Percentiles rank a stretch among this genome's conserved stretches.
phyloP scores from a whole-genome alignment of 2,329 filamentous ascomycete species.

The Aureobasidium sp. region DNA sequence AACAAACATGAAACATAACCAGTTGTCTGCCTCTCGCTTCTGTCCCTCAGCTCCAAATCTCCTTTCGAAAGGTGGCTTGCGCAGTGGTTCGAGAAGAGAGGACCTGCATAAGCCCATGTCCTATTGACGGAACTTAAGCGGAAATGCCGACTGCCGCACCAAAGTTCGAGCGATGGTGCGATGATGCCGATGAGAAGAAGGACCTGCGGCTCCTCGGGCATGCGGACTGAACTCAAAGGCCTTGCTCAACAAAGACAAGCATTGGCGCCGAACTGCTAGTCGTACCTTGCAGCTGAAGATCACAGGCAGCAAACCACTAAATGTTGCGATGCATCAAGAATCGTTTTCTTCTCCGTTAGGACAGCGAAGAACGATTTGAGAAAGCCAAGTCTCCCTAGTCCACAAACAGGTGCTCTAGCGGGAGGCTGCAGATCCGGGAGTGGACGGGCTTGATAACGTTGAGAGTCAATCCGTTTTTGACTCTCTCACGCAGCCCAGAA shows the following conservation, averaged over 20 bases:
- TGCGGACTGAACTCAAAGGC: background rate
- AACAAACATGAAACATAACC: background rate
- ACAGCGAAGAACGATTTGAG: constrained; percentile 1
- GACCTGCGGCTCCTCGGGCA: background rate
- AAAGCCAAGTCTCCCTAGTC: constrained; percentile 4
- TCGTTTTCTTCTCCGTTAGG: background rate
- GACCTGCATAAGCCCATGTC: constrained; percentile 11
- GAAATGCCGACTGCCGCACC: constrained; percentile 8
- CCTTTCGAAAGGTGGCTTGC: background rate
- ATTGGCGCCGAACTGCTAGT: background rate
- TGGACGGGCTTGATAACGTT: constrained; percentile 4
- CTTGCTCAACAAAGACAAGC: background rate
- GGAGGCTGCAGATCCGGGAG: constrained; percentile 11
- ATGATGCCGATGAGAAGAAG: background rate
- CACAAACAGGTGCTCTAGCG: background rate
- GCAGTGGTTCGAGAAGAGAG: constrained; percentile 2
- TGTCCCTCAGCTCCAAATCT: background rate
- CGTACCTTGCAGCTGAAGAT: background rate
- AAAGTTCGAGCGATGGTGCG: background rate
- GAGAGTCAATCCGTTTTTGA: constrained; percentile 14
- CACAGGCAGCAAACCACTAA: background rate
- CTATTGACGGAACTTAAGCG: constrained; percentile 4
- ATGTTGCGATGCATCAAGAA: background rate
- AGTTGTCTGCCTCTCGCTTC: background rate
- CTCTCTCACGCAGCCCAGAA: constrained; percentile 8